Evolutionary conservation across 2,329 filamentous ascomycete genomes (phyloP), one percentile per base, ranked within the genome.

Genomic region (Incumbomyces lentus): DNA sequence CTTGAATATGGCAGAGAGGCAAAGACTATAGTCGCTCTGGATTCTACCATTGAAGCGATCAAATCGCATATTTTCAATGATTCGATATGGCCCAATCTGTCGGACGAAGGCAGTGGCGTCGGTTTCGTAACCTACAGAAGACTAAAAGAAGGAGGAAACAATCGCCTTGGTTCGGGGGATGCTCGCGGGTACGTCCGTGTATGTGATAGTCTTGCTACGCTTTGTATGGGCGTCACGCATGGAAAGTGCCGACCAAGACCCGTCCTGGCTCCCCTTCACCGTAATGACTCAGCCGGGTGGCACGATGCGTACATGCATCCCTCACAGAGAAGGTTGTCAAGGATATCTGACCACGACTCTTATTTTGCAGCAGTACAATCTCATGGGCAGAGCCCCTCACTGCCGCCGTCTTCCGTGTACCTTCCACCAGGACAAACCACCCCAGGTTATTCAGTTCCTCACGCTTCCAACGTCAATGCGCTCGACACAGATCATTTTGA

Each of bases 61-160:
- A 96, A 95, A 63, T 80, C 74, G 1, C 89, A 98, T 65, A 86
- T 98, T 49, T 98, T 98, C 71, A 98, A 98, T 66, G 93, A 95
- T 59, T 71, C 95, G 48, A 94, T 96, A 45, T 98, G 92, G 92
- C 92, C 92, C 0, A 98, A 98, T 56, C 69, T 98, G 33, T 93
- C 87, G 0, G 90, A 98, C 59, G 92, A 98, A 66, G 92, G 95
- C 62, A 88, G 89, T 30, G 92, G 92, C 18, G 89, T 89, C 3
- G 92, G 92, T 0, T 74, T 98, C 22, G 80, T 98, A 30, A 95
- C 87, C 0, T 96, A 94, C 57, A 82, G 88, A 62, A 79, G 92
- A 13, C 72, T 98, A 8, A 82, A 86, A 4, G 89, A 95, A 61
- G 90, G 89, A 10, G 90, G 90, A 2, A 92, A 90, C 49, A 81